Evolutionary conservation across 1,284 basidiomycete genomes (phyloP).

Genomic region (Malassezia caprae): DNA sequence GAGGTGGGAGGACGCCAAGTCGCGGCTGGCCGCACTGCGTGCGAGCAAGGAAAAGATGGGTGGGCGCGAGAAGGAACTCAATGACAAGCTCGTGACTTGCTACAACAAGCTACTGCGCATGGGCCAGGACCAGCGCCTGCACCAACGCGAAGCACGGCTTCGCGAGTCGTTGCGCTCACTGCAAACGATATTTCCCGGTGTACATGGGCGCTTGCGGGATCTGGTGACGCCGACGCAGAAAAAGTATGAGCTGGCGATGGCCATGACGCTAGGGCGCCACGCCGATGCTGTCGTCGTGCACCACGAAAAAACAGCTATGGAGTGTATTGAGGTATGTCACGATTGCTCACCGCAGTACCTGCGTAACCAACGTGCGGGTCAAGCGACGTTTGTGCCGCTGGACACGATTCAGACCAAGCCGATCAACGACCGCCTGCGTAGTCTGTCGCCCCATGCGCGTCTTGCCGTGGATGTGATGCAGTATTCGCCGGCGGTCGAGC

Average conservation of each 20-base stretch:
- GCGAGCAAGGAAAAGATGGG: conserved; percentile 62
- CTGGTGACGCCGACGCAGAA: conserved; percentile 82
- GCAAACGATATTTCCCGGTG: conserved; percentile 54
- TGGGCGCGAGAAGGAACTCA: conserved; percentile 51
- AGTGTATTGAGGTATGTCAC: conserved; percentile 64
- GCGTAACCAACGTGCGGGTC: conserved; percentile 83
- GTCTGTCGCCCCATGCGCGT: conserved; percentile 78
- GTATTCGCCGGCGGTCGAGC: conserved; percentile 53
- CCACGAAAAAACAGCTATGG: conserved; percentile 88
- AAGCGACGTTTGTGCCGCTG: conserved; percentile 92
- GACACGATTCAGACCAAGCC: conserved; percentile 91
- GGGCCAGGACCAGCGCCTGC: conserved; percentile 53
- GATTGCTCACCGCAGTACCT: conserved; percentile 57
- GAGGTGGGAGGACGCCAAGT: conserved; percentile 51
- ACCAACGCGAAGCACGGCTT: conserved; percentile 69
- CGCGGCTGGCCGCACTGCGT: conserved; percentile 65
- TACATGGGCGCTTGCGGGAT: conserved; percentile 71
- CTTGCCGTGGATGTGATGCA: conserved; percentile 78
- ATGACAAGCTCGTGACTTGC: conserved; percentile 75
- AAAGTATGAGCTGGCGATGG: conserved; percentile 88
- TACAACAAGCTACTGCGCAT: conserved; percentile 65
- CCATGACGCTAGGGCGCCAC: conserved; percentile 86
- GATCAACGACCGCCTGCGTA: conserved; percentile 85
- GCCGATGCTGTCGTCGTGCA: conserved; percentile 93
- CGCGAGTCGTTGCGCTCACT: conserved; percentile 76